phyloP scores from a whole-genome alignment of 2,329 filamentous ascomycete genomes.

The Colletotrichum shisoi region DNA sequence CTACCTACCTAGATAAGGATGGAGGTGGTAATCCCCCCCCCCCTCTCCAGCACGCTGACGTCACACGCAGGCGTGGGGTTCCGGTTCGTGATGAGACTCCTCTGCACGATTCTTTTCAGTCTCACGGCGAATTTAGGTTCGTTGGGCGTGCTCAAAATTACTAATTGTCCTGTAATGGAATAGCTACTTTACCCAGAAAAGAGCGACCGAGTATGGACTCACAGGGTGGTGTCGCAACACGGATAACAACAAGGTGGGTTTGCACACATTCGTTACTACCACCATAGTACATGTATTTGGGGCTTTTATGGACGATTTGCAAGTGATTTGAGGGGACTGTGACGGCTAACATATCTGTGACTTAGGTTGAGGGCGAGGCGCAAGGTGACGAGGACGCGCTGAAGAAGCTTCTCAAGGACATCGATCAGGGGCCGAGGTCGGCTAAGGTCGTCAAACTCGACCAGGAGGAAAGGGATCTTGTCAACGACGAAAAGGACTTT shows the following conservation, averaged over 20 bases:
- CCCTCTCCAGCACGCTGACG: constrained; percentile 43
- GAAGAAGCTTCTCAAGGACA: constrained; percentile 73
- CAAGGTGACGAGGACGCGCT: constrained; percentile 75
- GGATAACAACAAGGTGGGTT: constrained; percentile 60
- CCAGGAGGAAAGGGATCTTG: constrained; percentile 68
- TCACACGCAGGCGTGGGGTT: constrained; percentile 61
- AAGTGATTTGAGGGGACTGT: not conserved
- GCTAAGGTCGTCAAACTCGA: constrained; percentile 79
- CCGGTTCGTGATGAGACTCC: constrained; percentile 51
- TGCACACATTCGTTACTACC: not conserved
- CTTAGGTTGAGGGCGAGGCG: constrained; percentile 86
- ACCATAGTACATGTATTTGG: not conserved
- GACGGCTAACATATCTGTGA: constrained; percentile 31
- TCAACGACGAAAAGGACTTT: constrained; percentile 75
- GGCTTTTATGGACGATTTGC: not conserved
- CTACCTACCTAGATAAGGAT: constrained; percentile 25
- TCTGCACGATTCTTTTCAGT: not conserved
- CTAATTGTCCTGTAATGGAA: not conserved
- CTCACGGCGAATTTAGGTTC: not conserved
- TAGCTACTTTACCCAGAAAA: constrained; percentile 64
- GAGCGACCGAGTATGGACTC: constrained; percentile 58
- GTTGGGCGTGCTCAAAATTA: not conserved
- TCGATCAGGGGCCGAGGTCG: constrained; percentile 76
- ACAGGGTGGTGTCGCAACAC: constrained; percentile 72
- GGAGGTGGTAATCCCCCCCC: not conserved